Evolutionary conservation across 2,329 filamentous ascomycete genomes (phyloP).

Genomic region (Beauveria sp.): DNA sequence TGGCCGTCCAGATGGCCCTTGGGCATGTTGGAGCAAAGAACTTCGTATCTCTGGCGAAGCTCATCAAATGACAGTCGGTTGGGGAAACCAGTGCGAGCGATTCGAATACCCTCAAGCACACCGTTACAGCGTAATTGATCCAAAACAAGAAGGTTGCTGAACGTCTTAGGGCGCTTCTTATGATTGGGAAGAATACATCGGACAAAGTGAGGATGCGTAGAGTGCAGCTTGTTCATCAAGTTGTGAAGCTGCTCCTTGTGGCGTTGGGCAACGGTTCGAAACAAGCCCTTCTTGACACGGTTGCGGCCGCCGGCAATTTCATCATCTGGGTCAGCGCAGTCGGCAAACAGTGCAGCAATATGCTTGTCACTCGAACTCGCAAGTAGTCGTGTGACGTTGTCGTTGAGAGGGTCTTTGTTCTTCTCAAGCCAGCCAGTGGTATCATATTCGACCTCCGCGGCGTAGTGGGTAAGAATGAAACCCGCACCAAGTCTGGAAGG

Average conservation of each 20-base stretch:
- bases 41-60: constrained; percentile 92
- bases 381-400: constrained; percentile 87
- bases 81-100: constrained; percentile 92
- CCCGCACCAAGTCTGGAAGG: constrained; percentile 81
- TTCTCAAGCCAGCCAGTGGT: constrained; percentile 96
- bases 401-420: constrained; percentile 97
- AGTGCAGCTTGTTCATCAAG: constrained; percentile 88
- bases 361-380: constrained; percentile 77
- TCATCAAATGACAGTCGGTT: constrained; percentile 88
- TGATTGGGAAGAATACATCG: constrained; percentile 97
- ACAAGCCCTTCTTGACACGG: constrained; percentile 92
- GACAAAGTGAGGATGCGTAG: constrained; percentile 96
- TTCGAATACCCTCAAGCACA: constrained; percentile 97
- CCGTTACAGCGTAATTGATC: constrained; percentile 98
- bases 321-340: constrained; percentile 79
- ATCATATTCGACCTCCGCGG: constrained; percentile 93
- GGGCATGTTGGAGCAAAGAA: constrained; percentile 81
- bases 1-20: constrained; percentile 90
- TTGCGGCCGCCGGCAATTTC: constrained; percentile 60
- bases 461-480: constrained; percentile 95
- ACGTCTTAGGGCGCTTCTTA: constrained; percentile 91
- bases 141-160: constrained; percentile 84
- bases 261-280: constrained; percentile 90
- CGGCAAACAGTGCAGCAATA: constrained; percentile 74
- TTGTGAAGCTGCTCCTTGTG: constrained; percentile 99